Evolutionary conservation across 306 rosid species (phyloP), one percentile per base, ranked within the genome.

Genomic region (Carpinus fangiana): DNA sequence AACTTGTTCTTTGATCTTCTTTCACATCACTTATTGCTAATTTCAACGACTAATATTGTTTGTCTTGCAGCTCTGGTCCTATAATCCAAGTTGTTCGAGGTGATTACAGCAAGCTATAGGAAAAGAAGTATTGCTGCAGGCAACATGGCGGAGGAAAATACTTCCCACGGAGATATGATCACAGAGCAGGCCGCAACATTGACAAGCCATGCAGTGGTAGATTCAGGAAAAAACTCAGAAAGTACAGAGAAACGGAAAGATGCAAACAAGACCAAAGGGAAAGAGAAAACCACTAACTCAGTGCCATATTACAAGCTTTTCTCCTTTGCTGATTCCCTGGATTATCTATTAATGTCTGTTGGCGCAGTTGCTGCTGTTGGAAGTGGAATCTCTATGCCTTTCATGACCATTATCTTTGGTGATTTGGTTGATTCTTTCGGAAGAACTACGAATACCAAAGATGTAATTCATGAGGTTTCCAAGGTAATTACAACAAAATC

Each of bases 291-390:
- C 56, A 46, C 38, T 61, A 85, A 82, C 2, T 70, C 87, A 69
- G 90, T 94, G 55, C 90, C 97, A 21, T 84, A 81, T 10, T 80
- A 88, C 92, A 94, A 86, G 88, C 97, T 92, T 69, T 94, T 92
- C 90, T 81, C 96, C 46, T 92, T 92, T 73, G 96, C 97, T 12
- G 97, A 94, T 77, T 74, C 87, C 34, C 26, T 82, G 47, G 98
- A 94, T 79, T 74, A 60, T 80, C 45, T 88, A 16, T 73, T 90
- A 85, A 92, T 94, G 94, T 50, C 83, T 76, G 70, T 73, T 72
- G 98, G 98, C 71, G 76, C 92, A 56, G 67, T 94, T 0, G 85
- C 89, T 51, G 93, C 96, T 31, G 41, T 79, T 36, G 97, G 87
- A 7, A 90, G 82, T 38, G 98, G 98, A 45, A 3, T 89, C 50